Base-by-base conservation (phyloP, 2,329 filamentous ascomycete genomes). In the Neopestalotiopsis sp. region DNA sequence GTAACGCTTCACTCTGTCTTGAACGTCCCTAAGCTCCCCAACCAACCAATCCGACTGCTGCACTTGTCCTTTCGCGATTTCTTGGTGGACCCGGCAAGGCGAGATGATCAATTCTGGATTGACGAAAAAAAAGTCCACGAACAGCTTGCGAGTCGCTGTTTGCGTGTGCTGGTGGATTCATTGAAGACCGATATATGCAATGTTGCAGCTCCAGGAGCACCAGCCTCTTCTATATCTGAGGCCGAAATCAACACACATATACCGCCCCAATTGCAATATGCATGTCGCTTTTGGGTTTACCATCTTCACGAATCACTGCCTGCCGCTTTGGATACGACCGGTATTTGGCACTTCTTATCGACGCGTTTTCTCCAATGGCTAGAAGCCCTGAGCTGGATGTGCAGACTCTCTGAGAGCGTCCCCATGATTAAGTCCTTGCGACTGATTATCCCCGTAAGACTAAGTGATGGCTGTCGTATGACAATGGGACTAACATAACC, bases 281-380 rank as follows among this genome's bases (percentile, higher is more conserved):
- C 80, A 14, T 83, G 79, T 70, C 74, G 73, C 1, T 81, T 83
- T 69, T 84, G 80, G 81, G 72, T 75, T 0, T 68, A 78, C n/a
- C 81, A 84, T 66, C 67, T 75, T 12, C 68, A 75, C 69, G 67
- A 74, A 38, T 77, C 76, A 71, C 69, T 61, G 40, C 68, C 65
- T 4, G 0, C 3, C 4, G 12, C 7, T 45, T 45, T 5, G 42
- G 42, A 45, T 4, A 28, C 24, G 24, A 4, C 24, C 24, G 3
- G 24, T 1, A 28, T 28, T 28, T 28, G 24, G 24, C 24, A 28
- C 24, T 85, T 85, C 69, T 72, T 85, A 4, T 69, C 74, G 13
- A 10, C 69, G 14, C 78, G 83, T 71, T 75, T 84, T 65, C 80
- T 84, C 3, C 74, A 84, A 65, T 84, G 81, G 82, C 70, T 84